phyloP scores from a whole-genome alignment of 106 monocot species.

The Phalaenopsis aphrodite region DNA sequence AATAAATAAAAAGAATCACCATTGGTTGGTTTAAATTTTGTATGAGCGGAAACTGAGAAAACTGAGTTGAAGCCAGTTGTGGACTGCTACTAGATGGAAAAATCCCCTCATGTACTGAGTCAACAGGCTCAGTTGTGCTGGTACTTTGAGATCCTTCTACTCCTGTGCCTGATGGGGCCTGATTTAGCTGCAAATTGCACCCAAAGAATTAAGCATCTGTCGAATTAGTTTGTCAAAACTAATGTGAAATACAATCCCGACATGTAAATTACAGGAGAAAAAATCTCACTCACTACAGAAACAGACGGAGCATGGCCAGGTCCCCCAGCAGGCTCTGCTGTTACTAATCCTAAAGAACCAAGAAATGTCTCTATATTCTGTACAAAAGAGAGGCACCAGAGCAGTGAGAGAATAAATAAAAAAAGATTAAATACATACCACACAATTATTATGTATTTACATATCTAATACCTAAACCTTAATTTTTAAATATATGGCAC shows the following conservation, averaged over 20 bases:
- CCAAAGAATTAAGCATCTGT: neutral
- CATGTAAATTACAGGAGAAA: neutral
- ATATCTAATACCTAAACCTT: too few relatives aligned
- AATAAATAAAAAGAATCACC: slow-evolving; percentile 11
- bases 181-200: slow-evolving; percentile 18
- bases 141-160: slow-evolving; percentile 28
- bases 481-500: too few relatives aligned
- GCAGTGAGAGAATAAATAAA: neutral
- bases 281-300: slow-evolving; percentile 16
- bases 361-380: slow-evolving; percentile 73
- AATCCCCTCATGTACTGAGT: slow-evolving; percentile 24
- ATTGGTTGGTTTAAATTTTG: slow-evolving; percentile 19
- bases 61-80: slow-evolving; percentile 20
- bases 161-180: slow-evolving; percentile 27
- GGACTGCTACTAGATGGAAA: slow-evolving; percentile 20
- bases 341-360: slow-evolving; percentile 41
- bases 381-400: slow-evolving; percentile 3
- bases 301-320: slow-evolving; percentile 23
- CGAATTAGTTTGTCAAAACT: neutral
- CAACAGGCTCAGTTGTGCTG: slow-evolving; percentile 25
- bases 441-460: too few relatives aligned
- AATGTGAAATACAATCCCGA: neutral
- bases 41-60: slow-evolving; percentile 22
- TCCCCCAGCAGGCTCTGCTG: slow-evolving; percentile 8
- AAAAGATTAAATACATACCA: too few relatives aligned